These are phyloP conservation scores for Trypanosoma scelopori DNA, from an alignment of 208 protist genomes.

Conservation along the genomic window DNA sequence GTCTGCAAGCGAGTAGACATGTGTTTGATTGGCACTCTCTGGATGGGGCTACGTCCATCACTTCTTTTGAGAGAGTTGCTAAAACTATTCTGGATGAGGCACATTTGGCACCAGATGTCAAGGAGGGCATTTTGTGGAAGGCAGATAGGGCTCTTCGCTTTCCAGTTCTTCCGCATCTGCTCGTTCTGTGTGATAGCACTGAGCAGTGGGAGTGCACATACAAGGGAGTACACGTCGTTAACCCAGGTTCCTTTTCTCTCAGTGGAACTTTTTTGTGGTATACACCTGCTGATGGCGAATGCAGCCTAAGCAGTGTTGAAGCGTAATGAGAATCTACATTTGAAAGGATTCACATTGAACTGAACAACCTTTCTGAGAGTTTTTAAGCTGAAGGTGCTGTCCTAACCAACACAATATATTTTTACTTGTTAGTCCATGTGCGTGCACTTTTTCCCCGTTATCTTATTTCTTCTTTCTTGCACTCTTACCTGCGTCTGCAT, in stretches of 20 bases:
- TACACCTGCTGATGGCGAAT: slow-evolving; percentile 83
- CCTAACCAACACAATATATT: no score
- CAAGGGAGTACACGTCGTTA: slow-evolving; percentile 79
- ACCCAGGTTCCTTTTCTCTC: slow-evolving; percentile 83
- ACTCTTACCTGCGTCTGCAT: no score
- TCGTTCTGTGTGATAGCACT: slow-evolving; percentile 87
- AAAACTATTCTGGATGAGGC: slow-evolving; percentile 84
- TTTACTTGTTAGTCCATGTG: no score
- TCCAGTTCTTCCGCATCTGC: slow-evolving; percentile 70
- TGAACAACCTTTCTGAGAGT: no score
- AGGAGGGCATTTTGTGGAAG: slow-evolving; percentile 67
- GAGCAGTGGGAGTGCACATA: slow-evolving; percentile 90
- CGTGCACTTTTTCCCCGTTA: no score
- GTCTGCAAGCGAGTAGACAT: slow-evolving; percentile 56
- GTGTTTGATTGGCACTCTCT: slow-evolving; percentile 20
- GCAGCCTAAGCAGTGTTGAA: slow-evolving; percentile 74
- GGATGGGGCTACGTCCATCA: not conserved
- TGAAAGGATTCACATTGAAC: not conserved
- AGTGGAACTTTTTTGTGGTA: slow-evolving; percentile 87
- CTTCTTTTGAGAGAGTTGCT: slow-evolving; percentile 72
- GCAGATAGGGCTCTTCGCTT: slow-evolving; percentile 75
- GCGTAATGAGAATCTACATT: slow-evolving; percentile 6
- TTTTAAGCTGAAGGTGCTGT: no score
- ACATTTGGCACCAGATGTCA: slow-evolving; percentile 69
- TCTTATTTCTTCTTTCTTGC: no score